phyloP scores from a whole-genome alignment of 1,284 basidiomycete genomes.

The Sporisorium sorghi region DNA sequence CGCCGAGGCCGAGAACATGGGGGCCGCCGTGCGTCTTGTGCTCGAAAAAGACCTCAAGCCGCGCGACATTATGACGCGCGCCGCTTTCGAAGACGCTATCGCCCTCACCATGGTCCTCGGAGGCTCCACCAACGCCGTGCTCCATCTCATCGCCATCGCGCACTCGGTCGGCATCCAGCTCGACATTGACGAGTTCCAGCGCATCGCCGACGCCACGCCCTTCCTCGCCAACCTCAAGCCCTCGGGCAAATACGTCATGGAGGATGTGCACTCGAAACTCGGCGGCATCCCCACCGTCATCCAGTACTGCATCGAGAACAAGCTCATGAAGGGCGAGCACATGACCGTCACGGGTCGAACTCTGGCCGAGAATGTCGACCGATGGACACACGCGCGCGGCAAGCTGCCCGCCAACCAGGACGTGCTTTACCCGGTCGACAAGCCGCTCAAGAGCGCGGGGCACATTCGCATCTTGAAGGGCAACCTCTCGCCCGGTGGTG shows the following conservation, averaged over 20 bases:
- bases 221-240: conserved; percentile 69
- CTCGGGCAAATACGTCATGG: conserved; percentile 69
- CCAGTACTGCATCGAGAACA: conserved; percentile 67
- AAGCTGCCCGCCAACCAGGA: conserved; percentile 63
- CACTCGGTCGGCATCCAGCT: conserved; percentile 65
- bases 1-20: conserved; percentile 62
- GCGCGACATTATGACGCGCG: conserved; percentile 66
- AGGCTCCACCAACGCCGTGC: conserved; percentile 66
- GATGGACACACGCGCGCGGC: conserved; percentile 76
- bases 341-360: conserved; percentile 67
- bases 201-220: conserved; percentile 63
- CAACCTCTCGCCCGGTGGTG: conserved; percentile 67
- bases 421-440: conserved; percentile 60
- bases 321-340: conserved; percentile 71
- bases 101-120: conserved; percentile 68
- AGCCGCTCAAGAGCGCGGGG: conserved; percentile 66
- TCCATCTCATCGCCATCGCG: conserved; percentile 67
- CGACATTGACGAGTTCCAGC: conserved; percentile 67
- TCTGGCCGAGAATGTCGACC: conserved; percentile 67
- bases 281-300: conserved; percentile 72
- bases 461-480: conserved; percentile 68
- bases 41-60: conserved; percentile 68
- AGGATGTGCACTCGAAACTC: conserved; percentile 65
- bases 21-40: conserved; percentile 62
- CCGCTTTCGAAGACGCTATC: conserved; percentile 67